phyloP scores from a whole-genome alignment of 1,139 yeast genomes.

The Magnusiomyces magnusii region DNA sequence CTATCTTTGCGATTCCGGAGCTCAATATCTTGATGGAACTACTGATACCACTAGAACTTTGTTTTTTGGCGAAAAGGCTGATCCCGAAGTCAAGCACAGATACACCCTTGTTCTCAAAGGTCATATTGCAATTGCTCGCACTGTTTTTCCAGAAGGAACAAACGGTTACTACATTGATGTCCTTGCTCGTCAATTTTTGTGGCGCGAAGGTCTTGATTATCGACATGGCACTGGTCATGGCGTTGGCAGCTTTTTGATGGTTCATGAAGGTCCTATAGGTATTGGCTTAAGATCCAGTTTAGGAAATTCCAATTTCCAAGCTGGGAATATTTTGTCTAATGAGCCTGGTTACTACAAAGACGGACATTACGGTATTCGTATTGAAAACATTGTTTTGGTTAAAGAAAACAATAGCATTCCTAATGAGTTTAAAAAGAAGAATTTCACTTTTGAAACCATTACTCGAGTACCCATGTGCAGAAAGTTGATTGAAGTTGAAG shows the following conservation, averaged over 20 bases:
- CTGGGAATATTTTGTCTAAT: slow-evolving; percentile 79
- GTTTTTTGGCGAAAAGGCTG: slow-evolving; percentile 65
- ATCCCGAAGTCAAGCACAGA: slow-evolving; percentile 53
- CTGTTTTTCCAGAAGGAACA: slow-evolving; percentile 81
- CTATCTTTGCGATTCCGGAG: slow-evolving; percentile 87
- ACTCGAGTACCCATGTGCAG: slow-evolving; percentile 84
- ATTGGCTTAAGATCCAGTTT: slow-evolving; percentile 54
- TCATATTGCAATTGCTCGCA: slow-evolving; percentile 66
- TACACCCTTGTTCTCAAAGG: slow-evolving; percentile 93
- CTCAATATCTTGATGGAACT: slow-evolving; percentile 91
- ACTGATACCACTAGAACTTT: slow-evolving; percentile 94
- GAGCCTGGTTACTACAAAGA: slow-evolving; percentile 97
- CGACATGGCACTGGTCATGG: slow-evolving; percentile 98
- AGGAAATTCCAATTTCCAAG: slow-evolving; percentile 38
- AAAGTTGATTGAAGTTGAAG: slow-evolving; percentile 50
- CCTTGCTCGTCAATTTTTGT: slow-evolving; percentile 81
- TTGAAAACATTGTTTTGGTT: slow-evolving; percentile 71
- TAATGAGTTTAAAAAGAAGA: slow-evolving; percentile 47
- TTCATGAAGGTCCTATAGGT: slow-evolving; percentile 96
- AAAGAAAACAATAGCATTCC: slow-evolving; percentile 40
- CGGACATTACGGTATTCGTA: slow-evolving; percentile 87
- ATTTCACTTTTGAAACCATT: slow-evolving; percentile 72
- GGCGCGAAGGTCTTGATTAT: slow-evolving; percentile 85
- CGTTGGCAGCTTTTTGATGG: slow-evolving; percentile 86
- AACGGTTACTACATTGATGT: slow-evolving; percentile 79